A percentile compares a stretch with the other conserved stretches of the same genome.
Evolutionary conservation across 208 protist species (phyloP).

Genomic region (Wallacemonas sp.): DNA sequence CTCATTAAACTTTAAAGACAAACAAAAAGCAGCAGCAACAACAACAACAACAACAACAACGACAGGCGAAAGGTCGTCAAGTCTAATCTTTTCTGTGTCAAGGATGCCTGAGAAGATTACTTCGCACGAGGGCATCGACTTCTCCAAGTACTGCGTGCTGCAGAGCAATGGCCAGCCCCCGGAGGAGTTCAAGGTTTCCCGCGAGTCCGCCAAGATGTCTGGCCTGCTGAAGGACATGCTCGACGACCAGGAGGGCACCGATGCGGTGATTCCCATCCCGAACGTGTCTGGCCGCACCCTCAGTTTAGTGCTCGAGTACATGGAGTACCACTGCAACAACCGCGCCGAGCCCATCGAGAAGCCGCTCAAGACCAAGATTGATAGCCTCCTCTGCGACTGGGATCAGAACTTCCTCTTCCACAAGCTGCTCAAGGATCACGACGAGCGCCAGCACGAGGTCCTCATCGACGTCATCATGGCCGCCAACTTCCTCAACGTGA

Average conservation of each 20-base stretch:
- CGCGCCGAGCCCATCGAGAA: slow-evolving; percentile 84
- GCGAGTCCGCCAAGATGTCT: slow-evolving; percentile 88
- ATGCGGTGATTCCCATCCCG: slow-evolving; percentile 91
- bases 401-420: slow-evolving; percentile 87
- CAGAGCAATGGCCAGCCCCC: slow-evolving; percentile 87
- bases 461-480: slow-evolving; percentile 95
- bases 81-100: no score
- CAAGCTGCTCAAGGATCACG: slow-evolving; percentile 76
- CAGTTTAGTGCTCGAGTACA: slow-evolving; percentile 92
- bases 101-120: slow-evolving; percentile 62
- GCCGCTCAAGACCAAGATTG: slow-evolving; percentile 85
- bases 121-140: slow-evolving; percentile 66
- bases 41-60: background rate
- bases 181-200: slow-evolving; percentile 79
- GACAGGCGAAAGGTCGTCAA: no score
- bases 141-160: slow-evolving; percentile 84
- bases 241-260: slow-evolving; percentile 68
- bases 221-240: slow-evolving; percentile 91
- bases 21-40: background rate
- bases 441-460: slow-evolving; percentile 85
- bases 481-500: slow-evolving; percentile 95
- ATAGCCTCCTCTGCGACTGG: slow-evolving; percentile 84
- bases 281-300: slow-evolving; percentile 91
- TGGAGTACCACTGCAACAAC: slow-evolving; percentile 91
- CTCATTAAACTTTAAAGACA: no score